Conservation (phyloP, 2,329 filamentous ascomycete genomes). For the Fusarium nelsonii region DNA sequence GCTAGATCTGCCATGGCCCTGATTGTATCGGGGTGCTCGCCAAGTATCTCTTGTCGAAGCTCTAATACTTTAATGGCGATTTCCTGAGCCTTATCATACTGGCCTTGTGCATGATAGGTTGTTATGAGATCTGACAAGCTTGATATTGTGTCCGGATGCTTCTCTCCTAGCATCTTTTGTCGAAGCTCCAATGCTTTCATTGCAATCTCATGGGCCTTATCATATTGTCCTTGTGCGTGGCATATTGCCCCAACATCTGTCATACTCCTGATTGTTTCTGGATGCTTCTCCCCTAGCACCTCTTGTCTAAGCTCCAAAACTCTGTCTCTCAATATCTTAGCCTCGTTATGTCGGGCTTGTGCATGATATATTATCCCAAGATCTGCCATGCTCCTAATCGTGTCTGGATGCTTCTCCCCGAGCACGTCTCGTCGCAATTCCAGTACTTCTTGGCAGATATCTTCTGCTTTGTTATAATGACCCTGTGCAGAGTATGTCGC, state of each 20-base stretch:
- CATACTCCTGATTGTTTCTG: neutral
- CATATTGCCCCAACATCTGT: neutral
- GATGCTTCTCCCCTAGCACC: neutral
- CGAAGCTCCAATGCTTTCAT: neutral
- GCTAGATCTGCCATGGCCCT: conserved; percentile 6
- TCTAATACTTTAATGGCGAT: no score
- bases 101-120: neutral
- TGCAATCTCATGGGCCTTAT: neutral
- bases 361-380: conserved; percentile 11
- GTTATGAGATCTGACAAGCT: neutral
- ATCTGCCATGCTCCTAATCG: conserved; percentile 13
- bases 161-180: neutral
- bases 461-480: neutral
- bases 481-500: neutral
- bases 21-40: conserved; percentile 12
- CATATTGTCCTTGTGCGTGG: neutral
- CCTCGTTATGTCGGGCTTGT: neutral
- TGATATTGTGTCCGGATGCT: neutral
- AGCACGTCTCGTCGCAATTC: neutral
- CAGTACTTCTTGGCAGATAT: neutral
- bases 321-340: neutral
- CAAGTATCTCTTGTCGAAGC: neutral
- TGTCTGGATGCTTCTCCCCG: conserved; percentile 21
- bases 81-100: neutral
- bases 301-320: neutral